A percentile compares a stretch with the other conserved stretches of the same genome.
Evolutionary conservation across 352 stramenopile genomes (phyloP).

Genomic region (Pythium brachiatum): DNA sequence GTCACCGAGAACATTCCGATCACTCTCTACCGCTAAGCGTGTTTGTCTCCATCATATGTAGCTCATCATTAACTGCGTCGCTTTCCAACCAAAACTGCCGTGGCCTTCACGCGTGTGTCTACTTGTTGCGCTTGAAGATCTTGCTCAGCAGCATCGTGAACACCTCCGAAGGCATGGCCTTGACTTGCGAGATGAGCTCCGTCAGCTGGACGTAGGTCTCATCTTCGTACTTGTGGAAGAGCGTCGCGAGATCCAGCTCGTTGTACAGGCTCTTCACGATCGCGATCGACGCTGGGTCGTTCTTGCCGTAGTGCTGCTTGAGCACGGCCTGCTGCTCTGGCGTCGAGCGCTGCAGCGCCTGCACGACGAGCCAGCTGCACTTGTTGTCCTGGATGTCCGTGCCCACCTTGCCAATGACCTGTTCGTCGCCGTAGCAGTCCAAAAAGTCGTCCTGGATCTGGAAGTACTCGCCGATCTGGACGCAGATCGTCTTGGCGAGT

Average conservation of each 20-base stretch:
- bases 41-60: no score
- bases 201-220: constrained; percentile 86
- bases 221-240: constrained; percentile 95
- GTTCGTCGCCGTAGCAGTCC: constrained; percentile 95
- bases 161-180: constrained; percentile 87
- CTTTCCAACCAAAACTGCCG: not conserved
- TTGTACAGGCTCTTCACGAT: constrained; percentile 94
- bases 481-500: constrained; percentile 92
- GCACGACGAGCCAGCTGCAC: constrained; percentile 98
- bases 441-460: constrained; percentile 99
- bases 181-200: constrained; percentile 75
- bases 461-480: constrained; percentile 98
- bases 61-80: no score
- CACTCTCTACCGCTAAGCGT: constrained; percentile 69
- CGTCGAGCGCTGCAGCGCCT: constrained; percentile 85
- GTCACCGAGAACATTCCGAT: constrained; percentile 90
- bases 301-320: constrained; percentile 92
- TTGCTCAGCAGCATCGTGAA: constrained; percentile 94
- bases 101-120: constrained; percentile 17
- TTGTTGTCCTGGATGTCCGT: constrained; percentile 99
- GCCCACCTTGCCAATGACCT: constrained; percentile 93
- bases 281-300: constrained; percentile 72
- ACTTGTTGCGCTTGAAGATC: constrained; percentile 98
- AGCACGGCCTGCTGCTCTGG: constrained; percentile 75
- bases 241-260: constrained; percentile 83